Evolutionary conservation across 192 early-diverging fungal species (phyloP), one percentile per base, ranked within the genome.

Genomic region (Entophlyctis helioformis): DNA sequence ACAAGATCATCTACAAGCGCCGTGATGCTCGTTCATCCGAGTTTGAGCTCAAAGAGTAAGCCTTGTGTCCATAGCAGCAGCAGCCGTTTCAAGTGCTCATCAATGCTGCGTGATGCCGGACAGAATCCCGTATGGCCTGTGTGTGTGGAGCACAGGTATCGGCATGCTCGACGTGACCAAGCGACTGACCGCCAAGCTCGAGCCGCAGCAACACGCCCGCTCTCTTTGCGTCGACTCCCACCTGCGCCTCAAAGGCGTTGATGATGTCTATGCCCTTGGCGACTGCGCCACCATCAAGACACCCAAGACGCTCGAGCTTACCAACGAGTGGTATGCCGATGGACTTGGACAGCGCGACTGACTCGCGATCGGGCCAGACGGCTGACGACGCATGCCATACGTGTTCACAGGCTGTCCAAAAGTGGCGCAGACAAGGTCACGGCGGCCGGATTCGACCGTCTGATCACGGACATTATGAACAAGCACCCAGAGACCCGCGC

Each of bases 211-310:
- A 12, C 76, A 85, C 46, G 60, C 48, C 37, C 66, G 74, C 46
- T 82, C 80, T 1, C 53, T 86, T 13, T 56, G 65, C 24, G 76
- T 76, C 0, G 82, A 86, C 53, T 44, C 42, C 2, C 56, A 53
- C 24, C 57, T 86, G 38, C 59, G 69, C 15, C 51, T 86, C 5
- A 54, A 69, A 18, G 84, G 84, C 19, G 61, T 58, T 4, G 55
- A 59, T 0, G 64, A 67, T 46, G 69, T 82, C 9, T 85, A 77
- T 56, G 80, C 83, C 3, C 57, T 86, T 32, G 84, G 84, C 11
- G 84, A 86, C 53, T 83, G 81, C 53, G 66, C 82, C 7, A 84
- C 78, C 8, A 74, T 86, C 28, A 76, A 78, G 23, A 72, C 75
- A 43, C 83, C 82, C 25, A 67, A 78, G 19, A 47, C 66, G 44